phyloP scores from a whole-genome alignment of 805 yeast species.

The Yarrowia sp. region DNA sequence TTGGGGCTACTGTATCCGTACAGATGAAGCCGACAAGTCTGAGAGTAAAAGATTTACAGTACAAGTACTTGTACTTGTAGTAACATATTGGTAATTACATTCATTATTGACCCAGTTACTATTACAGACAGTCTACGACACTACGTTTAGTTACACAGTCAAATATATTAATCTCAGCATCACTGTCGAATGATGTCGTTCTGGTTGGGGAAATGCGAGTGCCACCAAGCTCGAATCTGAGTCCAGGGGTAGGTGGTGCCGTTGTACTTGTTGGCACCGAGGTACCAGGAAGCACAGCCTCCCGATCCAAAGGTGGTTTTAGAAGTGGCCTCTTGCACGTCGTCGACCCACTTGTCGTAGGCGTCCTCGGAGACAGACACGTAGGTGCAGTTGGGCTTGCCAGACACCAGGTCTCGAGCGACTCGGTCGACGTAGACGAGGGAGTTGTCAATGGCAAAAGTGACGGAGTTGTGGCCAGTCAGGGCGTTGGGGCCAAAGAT shows the following conservation, averaged over 20 bases:
- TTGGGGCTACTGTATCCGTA: no score
- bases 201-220: constrained; percentile 29
- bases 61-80: no score
- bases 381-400: constrained; percentile 27
- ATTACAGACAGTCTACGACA: no score
- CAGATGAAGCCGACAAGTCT: no score
- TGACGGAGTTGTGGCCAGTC: constrained; percentile 42
- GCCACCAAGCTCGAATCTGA: constrained; percentile 42
- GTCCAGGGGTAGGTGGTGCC: constrained; percentile 42
- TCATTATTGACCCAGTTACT: no score
- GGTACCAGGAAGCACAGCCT: constrained; percentile 43
- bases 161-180: not conserved
- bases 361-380: constrained; percentile 41
- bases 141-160: no score
- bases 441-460: constrained; percentile 41
- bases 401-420: constrained; percentile 30
- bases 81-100: no score
- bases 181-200: constrained; percentile 23
- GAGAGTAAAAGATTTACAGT: no score
- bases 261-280: constrained; percentile 36
- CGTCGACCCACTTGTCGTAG: constrained; percentile 40
- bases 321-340: constrained; percentile 36
- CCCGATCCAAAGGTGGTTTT: constrained; percentile 40
- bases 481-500: constrained; percentile 42
- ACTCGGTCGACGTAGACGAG: constrained; percentile 40